Percentiles rank a stretch among this genome's conserved stretches.
Evolutionary conservation across 73 alveolate genomes (phyloP).

Genomic region (Paramecium caudatum): DNA sequence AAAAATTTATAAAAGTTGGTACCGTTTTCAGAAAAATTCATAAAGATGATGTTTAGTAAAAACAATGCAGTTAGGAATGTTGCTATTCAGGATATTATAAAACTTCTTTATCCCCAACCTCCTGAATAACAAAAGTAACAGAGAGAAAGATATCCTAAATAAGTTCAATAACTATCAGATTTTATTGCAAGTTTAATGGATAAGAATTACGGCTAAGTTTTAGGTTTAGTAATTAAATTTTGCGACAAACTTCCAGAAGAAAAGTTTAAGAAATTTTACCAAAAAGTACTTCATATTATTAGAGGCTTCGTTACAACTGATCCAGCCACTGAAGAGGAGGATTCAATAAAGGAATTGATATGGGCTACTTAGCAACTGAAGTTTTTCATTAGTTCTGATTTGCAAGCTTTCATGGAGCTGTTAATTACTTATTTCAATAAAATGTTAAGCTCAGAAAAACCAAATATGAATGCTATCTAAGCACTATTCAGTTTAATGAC

Average conservation of each 20-base stretch:
- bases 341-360: not conserved
- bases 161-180: not conserved
- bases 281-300: not conserved
- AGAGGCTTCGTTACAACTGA: constrained; percentile 4
- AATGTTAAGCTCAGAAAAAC: not conserved
- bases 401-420: not conserved
- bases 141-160: not conserved
- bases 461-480: constrained; percentile 10
- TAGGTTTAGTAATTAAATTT: not conserved
- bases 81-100: not conserved
- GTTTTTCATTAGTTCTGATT: constrained; percentile 21
- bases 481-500: constrained; percentile 24
- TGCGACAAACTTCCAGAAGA: not conserved
- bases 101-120: not conserved
- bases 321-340: not conserved
- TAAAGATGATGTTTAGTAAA: constrained; percentile 1
- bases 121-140: not conserved
- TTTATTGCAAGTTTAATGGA: constrained; percentile 21
- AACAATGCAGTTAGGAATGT: not conserved
- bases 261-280: not conserved
- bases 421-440: not conserved
- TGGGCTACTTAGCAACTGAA: constrained; percentile 44
- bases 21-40: constrained; percentile 14
- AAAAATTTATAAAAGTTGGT: not conserved
- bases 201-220: constrained; percentile 5